Evolutionary conservation across 805 yeast genomes (phyloP).

Genomic region (Saturnispora kantuleensis): DNA sequence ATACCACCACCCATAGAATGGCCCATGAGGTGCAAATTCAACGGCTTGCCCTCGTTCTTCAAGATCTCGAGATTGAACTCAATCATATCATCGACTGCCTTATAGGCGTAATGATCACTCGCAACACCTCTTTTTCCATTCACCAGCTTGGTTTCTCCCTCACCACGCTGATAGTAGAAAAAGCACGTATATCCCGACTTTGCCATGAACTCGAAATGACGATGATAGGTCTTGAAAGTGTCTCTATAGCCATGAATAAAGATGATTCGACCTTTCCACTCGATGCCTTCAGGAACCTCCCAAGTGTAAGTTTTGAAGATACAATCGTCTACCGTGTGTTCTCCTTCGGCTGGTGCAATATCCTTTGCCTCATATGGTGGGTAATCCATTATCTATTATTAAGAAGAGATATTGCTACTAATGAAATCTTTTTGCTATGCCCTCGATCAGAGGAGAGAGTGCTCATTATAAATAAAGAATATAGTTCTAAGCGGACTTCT

Average conservation of each 20-base stretch:
- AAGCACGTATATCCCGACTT: conserved; percentile 52
- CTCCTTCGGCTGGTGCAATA: conserved; percentile 6
- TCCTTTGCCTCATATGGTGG: conserved; percentile 11
- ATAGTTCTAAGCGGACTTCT: conserved; percentile 17
- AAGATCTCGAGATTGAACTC: conserved; percentile 32
- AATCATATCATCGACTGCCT: conserved; percentile 52
- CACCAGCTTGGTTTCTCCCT: conserved; percentile 49
- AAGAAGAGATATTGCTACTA: neutral
- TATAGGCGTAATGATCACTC: conserved; percentile 44
- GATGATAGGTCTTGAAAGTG: conserved; percentile 37
- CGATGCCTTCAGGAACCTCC: conserved; percentile 7
- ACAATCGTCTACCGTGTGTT: conserved; percentile 15
- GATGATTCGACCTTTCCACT: conserved; percentile 42
- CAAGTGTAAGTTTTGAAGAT: conserved; percentile 18
- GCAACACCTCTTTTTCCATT: conserved; percentile 46
- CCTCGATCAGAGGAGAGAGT: neutral
- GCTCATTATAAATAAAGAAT: neutral
- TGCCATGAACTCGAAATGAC: conserved; percentile 43
- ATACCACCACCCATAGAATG: conserved; percentile 84
- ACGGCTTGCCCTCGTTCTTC: conserved; percentile 16
- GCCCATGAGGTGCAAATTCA: conserved; percentile 46
- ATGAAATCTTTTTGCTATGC: too few species aligned
- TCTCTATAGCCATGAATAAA: conserved; percentile 71
- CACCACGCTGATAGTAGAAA: conserved; percentile 68
- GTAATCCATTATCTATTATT: neutral